Conservation (phyloP, 192 early-diverging fungal genomes). For the Diversispora eburnea region DNA sequence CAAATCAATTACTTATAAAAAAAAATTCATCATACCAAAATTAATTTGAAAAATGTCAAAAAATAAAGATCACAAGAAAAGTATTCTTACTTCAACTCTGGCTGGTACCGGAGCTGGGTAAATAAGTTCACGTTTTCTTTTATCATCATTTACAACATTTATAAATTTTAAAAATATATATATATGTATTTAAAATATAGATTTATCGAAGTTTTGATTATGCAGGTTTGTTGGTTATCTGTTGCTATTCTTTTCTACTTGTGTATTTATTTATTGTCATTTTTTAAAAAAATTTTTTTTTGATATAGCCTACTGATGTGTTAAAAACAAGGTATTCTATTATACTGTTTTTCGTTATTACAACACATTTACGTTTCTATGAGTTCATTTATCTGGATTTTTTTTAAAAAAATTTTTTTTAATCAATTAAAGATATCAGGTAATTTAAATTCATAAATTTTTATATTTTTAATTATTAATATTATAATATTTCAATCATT, state of each 20-base stretch:
- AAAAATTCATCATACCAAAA: not conserved
- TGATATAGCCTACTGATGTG: constrained; percentile 44
- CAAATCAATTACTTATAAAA: not conserved
- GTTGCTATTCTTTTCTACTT: not conserved
- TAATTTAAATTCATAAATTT: constrained; percentile 2
- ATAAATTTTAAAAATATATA: not conserved
- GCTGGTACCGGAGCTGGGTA: constrained; percentile 42
- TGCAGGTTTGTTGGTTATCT: constrained; percentile 35
- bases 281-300: not conserved
- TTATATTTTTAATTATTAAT: not conserved
- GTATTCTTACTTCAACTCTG: constrained; percentile 36
- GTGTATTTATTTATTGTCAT: not conserved
- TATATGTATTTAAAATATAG: not conserved
- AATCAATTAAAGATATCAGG: constrained; percentile 31
- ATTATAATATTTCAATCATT: not conserved
- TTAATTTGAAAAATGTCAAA: not conserved
- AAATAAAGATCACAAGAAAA: not conserved
- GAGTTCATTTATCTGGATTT: not conserved
- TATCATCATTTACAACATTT: not conserved
- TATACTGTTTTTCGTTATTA: not conserved
- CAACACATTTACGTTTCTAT: not conserved
- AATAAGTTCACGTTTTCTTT: not conserved
- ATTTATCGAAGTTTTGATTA: constrained; percentile 37
- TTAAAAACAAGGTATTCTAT: constrained; percentile 33
- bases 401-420: not conserved